phyloP scores from a whole-genome alignment of 2,329 filamentous ascomycete genomes.

The Botrytis medusae region DNA sequence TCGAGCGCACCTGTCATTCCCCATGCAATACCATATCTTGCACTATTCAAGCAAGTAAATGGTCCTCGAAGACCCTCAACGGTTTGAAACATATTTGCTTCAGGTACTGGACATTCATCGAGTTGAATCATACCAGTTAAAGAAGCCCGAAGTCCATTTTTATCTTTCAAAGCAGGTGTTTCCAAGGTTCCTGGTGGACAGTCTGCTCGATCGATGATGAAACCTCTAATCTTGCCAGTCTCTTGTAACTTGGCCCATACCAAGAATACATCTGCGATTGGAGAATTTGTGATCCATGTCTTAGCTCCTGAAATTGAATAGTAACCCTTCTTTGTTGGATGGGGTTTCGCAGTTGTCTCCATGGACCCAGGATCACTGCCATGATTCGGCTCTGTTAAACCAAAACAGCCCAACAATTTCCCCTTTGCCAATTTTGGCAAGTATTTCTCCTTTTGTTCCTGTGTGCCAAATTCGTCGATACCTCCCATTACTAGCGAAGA shows the following conservation, averaged over 20 bases:
- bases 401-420: slow-evolving; percentile 80
- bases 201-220: slow-evolving; percentile 80
- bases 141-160: slow-evolving; percentile 88
- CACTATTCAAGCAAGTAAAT: slow-evolving; percentile 92
- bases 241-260: slow-evolving; percentile 93
- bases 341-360: slow-evolving; percentile 82
- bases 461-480: slow-evolving; percentile 82
- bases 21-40: slow-evolving; percentile 89
- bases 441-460: slow-evolving; percentile 83
- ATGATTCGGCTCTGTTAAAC: slow-evolving; percentile 89
- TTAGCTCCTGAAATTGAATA: slow-evolving; percentile 78
- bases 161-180: slow-evolving; percentile 90
- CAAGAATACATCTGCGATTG: slow-evolving; percentile 79
- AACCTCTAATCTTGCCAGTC: slow-evolving; percentile 91
- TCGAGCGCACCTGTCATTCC: slow-evolving; percentile 93
- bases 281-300: slow-evolving; percentile 95
- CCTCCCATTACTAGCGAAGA: slow-evolving; percentile 92
- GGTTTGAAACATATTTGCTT: slow-evolving; percentile 90
- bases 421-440: slow-evolving; percentile 80
- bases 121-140: slow-evolving; percentile 98
- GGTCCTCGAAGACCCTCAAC: slow-evolving; percentile 85
- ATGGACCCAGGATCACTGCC: slow-evolving; percentile 89
- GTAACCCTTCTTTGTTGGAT: slow-evolving; percentile 81
- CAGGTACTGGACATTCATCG: slow-evolving; percentile 83
- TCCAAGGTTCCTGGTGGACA: slow-evolving; percentile 87